A percentile compares a stretch with the other conserved stretches of the same genome.
These are phyloP conservation scores for Paecilomyces fulvus DNA, from an alignment of 2,329 filamentous ascomycete genomes.

Conservation along the genomic window DNA sequence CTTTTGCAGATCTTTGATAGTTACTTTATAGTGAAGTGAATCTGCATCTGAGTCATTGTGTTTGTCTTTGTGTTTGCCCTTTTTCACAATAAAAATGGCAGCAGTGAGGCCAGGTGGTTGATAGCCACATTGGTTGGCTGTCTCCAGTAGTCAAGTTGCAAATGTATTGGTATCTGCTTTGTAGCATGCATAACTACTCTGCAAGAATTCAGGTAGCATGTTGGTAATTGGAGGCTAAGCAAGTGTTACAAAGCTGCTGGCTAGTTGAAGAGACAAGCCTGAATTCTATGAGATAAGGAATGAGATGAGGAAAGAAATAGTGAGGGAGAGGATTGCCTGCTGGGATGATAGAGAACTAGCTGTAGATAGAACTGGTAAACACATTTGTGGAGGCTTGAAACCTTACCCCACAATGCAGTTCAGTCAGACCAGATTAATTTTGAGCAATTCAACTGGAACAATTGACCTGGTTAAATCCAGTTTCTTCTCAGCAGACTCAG, in stretches of 20 bases:
- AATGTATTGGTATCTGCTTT: constrained; percentile 20
- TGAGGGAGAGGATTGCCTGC: too few species aligned
- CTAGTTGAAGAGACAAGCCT: too few species aligned
- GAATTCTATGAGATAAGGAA: too few species aligned
- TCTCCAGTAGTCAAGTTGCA: constrained; percentile 20
- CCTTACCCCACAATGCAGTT: too few species aligned
- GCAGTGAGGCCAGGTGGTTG: constrained; percentile 6
- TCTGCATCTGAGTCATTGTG: constrained; percentile 6
- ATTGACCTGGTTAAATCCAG: too few species aligned
- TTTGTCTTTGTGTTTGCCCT: constrained; percentile 6
- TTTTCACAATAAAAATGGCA: constrained; percentile 3
- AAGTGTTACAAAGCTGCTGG: not conserved
- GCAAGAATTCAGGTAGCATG: constrained; percentile 18
- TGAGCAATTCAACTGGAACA: too few species aligned
- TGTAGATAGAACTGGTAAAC: too few species aligned
- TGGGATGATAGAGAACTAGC: too few species aligned
- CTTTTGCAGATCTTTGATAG: constrained; percentile 16
- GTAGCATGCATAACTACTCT: constrained; percentile 18
- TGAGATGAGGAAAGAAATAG: too few species aligned
- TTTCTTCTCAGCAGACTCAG: constrained; percentile 1
- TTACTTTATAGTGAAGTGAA: constrained; percentile 12
- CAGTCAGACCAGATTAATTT: too few species aligned
- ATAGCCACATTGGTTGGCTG: constrained; percentile 18
- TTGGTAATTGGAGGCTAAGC: not conserved
- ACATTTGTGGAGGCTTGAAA: too few species aligned